Percentiles rank a stretch among this genome's conserved stretches.
Evolutionary conservation across 2,329 filamentous ascomycete species (phyloP).

Genomic region (Geoglossum cookeanum): DNA sequence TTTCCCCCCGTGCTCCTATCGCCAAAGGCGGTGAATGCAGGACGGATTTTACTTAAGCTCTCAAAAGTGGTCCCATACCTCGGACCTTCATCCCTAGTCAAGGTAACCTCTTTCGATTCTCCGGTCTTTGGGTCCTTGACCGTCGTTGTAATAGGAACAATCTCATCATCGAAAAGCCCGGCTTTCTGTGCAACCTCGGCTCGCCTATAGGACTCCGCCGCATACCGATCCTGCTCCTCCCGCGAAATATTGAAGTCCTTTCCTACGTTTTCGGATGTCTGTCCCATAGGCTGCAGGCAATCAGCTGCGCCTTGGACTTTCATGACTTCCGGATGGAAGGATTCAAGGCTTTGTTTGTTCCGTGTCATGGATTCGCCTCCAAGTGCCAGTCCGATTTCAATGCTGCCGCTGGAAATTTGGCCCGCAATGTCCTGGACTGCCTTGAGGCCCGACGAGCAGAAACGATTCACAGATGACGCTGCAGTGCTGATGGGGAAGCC

Average conservation of each 20-base stretch:
- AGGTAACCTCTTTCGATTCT: slow-evolving; percentile 65
- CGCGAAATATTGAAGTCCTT: slow-evolving; percentile 59
- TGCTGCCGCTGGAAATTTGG: slow-evolving; percentile 79
- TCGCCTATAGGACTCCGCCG: slow-evolving; percentile 77
- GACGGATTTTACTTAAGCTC: slow-evolving; percentile 73
- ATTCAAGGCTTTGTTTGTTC: slow-evolving; percentile 56
- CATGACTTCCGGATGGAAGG: background rate
- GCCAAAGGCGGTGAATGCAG: slow-evolving; percentile 80
- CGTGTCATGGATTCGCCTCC: slow-evolving; percentile 92
- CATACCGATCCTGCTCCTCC: slow-evolving; percentile 68
- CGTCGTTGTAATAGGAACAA: slow-evolving; percentile 68
- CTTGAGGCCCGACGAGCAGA: slow-evolving; percentile 86
- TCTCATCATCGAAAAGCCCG: slow-evolving; percentile 88
- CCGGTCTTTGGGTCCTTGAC: slow-evolving; percentile 81
- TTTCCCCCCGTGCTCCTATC: slow-evolving; percentile 82
- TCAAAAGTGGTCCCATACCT: slow-evolving; percentile 71
- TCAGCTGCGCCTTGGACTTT: background rate
- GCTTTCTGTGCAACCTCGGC: slow-evolving; percentile 65
- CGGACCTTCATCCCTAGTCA: slow-evolving; percentile 73
- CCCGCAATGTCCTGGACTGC: slow-evolving; percentile 89
- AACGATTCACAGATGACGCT: slow-evolving; percentile 78
- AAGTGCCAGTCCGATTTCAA: slow-evolving; percentile 81
- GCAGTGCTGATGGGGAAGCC: slow-evolving; percentile 78
- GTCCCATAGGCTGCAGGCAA: slow-evolving; percentile 61
- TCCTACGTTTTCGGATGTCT: slow-evolving; percentile 87